Conservation (phyloP, 2,329 filamentous ascomycete species). For the Xylariaceae sp. region DNA sequence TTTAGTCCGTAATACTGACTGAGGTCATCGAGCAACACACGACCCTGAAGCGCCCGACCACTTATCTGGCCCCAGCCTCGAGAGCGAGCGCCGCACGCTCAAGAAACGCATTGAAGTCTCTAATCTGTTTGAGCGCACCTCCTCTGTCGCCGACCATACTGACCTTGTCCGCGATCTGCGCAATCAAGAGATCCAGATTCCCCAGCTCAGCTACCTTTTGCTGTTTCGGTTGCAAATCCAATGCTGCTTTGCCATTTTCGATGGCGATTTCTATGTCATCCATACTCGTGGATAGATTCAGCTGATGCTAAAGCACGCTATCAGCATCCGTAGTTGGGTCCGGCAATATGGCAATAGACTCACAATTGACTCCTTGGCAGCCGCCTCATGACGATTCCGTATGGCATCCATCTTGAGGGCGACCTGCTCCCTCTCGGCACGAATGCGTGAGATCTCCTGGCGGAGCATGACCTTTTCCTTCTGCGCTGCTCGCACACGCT, state of each 20-base stretch:
- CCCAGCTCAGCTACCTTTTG: conserved; percentile 48
- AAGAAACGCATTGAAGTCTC: conserved; percentile 60
- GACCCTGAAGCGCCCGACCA: conserved; percentile 3
- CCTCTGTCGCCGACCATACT: conserved; percentile 47
- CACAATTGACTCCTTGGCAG: conserved; percentile 50
- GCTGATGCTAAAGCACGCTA: conserved; percentile 35
- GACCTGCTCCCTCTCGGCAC: conserved; percentile 58
- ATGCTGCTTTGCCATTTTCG: conserved; percentile 46
- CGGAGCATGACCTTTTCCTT: conserved; percentile 54
- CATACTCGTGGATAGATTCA: conserved; percentile 55
- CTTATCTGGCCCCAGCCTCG: conserved; percentile 34
- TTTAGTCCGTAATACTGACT: no score
- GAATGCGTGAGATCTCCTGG: conserved; percentile 56
- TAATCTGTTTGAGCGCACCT: conserved; percentile 53
- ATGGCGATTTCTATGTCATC: conserved; percentile 59
- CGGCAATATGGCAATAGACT: conserved; percentile 17
- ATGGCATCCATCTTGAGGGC: conserved; percentile 60
- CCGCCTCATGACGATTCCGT: conserved; percentile 55
- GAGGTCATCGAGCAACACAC: background rate
- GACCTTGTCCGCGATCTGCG: conserved; percentile 51
- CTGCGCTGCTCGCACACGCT: conserved; percentile 54
- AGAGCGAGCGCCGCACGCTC: conserved; percentile 57
- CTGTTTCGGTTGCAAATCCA: conserved; percentile 42
- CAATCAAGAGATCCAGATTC: conserved; percentile 55
- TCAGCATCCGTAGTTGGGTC: no score